Base-by-base conservation (phyloP, 352 stramenopile genomes). In the Blastocystis hominis region DNA sequence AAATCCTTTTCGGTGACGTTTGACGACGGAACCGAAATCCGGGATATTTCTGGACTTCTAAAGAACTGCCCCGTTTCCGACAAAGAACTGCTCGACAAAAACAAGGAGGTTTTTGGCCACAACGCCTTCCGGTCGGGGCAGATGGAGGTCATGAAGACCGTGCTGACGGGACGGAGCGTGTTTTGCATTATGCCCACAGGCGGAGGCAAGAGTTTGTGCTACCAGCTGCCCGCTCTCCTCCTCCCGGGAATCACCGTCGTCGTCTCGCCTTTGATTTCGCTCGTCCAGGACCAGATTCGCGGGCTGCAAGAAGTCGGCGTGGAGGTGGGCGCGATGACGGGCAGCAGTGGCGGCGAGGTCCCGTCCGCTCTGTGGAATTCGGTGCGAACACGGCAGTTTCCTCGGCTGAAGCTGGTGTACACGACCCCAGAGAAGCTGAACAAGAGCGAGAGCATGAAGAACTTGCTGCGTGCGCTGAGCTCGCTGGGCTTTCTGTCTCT, bases 161-260 rank as follows among this genome's bases (percentile, higher is more conserved):
- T 88, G 2, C 69, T 90, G 42, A 30, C 20, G 7, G 84, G 88
- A 15, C 34, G 92, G 53, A 89, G 91, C 54, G 94, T 92, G 5
- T 89, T 98, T 3, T 90, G 98, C 0, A 94, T 99, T 17, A 92
- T 98, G 34, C 94, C 96, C 3, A 99, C 97, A 10, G 97, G 97
- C 36, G 94, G 95, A 30, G 97, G 97, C 84, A 99, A 99, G 90
- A 98, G 94, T 47, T 91, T 99, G 1, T 98, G 95, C 87, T 99
- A 99, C 89, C 95, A 98, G 68, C 92, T 98, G 30, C 96, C 94
- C 9, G 92, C 93, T 46, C 79, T 93, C 40, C 79, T 97, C 7
- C 91, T 76, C 34, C 90, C 92, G 1, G 94, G 95, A 6, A 90
- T 97, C 4, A 96, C 94, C 1, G 89, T 98, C 53, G 94, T 98